phyloP scores from a whole-genome alignment of 2,329 filamentous ascomycete genomes.

The Trichoderma semiorbis region DNA sequence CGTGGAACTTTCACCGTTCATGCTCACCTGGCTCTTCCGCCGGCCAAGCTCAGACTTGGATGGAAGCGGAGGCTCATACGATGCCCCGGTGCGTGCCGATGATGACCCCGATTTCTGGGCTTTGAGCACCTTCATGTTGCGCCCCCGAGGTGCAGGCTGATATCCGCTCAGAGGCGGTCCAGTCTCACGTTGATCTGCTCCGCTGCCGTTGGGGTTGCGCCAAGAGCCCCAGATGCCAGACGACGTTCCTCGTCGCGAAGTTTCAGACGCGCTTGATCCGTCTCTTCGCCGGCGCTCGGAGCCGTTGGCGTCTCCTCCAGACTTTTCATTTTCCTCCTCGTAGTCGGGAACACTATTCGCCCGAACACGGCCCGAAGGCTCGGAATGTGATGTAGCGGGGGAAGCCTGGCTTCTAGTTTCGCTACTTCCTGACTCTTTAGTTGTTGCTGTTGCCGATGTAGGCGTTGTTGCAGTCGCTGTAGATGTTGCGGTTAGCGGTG shows the following conservation, averaged over 20 bases:
- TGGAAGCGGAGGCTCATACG: slow-evolving; percentile 50
- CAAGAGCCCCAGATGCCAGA: slow-evolving; percentile 67
- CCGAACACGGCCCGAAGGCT: slow-evolving; percentile 27
- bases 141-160: slow-evolving; percentile 61
- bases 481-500: not conserved
- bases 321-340: slow-evolving; percentile 43
- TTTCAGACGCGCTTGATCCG: slow-evolving; percentile 28
- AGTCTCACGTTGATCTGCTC: slow-evolving; percentile 53
- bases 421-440: slow-evolving; percentile 28
- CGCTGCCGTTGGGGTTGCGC: slow-evolving; percentile 55
- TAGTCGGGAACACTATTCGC: slow-evolving; percentile 42
- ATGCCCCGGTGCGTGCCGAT: slow-evolving; percentile 46
- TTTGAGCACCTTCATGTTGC: slow-evolving; percentile 88
- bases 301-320: slow-evolving; percentile 23
- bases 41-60: slow-evolving; percentile 49
- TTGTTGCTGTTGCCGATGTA: slow-evolving; percentile 20
- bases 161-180: slow-evolving; percentile 58
- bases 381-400: slow-evolving; percentile 35
- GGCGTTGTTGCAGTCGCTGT: slow-evolving; percentile 21
- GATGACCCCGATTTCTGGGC: slow-evolving; percentile 63
- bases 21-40: slow-evolving; percentile 50
- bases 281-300: slow-evolving; percentile 29
- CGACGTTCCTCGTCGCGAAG: slow-evolving; percentile 44
- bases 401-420: slow-evolving; percentile 5
- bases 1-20: slow-evolving; percentile 25